Conservation (phyloP, 331 rosid species). For the Quercus tomentella region DNA sequence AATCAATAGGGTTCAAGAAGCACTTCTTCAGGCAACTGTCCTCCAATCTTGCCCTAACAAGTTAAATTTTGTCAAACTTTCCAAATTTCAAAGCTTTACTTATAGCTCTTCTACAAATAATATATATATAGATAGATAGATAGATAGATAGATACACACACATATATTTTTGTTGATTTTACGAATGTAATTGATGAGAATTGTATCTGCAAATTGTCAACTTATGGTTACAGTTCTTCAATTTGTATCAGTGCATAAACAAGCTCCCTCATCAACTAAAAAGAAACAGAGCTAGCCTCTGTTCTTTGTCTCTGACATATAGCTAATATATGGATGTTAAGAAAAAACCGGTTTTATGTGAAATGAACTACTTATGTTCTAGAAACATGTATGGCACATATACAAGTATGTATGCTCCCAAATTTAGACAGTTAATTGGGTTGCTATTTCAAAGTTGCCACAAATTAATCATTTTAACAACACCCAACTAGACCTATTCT, state of each 20-base stretch:
- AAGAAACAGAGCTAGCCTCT: not conserved
- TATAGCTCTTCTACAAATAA: not conserved
- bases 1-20: not conserved
- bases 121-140: too few species aligned
- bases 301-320: not conserved
- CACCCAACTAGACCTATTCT: not conserved
- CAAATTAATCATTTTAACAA: not conserved
- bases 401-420: not conserved
- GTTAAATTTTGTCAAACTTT: not conserved
- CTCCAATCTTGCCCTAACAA: not conserved
- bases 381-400: not conserved
- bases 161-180: not conserved
- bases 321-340: not conserved
- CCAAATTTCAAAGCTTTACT: not conserved
- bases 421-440: not conserved
- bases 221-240: not conserved
- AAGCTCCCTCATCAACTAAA: not conserved
- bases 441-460: not conserved
- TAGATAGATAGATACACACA: too few species aligned
- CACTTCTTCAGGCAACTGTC: not conserved
- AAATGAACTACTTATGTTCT: not conserved
- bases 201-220: not conserved
- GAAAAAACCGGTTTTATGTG: not conserved
- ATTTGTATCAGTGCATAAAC: not conserved
- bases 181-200: not conserved